These are phyloP conservation scores for Tritrichomonas foetus DNA, from an alignment of 208 protist genomes.

Conservation along the genomic window DNA sequence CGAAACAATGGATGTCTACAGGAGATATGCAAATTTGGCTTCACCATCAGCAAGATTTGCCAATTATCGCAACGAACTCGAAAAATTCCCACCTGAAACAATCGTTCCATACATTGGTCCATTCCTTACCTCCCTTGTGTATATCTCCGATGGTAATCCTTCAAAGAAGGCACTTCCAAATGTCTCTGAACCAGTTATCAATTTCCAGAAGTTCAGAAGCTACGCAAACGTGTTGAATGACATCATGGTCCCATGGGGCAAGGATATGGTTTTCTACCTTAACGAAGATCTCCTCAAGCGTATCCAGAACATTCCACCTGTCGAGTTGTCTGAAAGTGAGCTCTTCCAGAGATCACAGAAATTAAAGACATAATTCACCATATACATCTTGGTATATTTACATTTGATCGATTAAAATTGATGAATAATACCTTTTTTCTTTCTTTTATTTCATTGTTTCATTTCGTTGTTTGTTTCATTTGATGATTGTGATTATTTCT, in stretches of 20 bases:
- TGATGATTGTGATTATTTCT: too few relatives aligned
- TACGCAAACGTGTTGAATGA: background rate
- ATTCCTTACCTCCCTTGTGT: background rate
- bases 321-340: background rate
- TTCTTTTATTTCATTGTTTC: too few relatives aligned
- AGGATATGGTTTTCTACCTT: background rate
- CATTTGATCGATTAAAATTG: too few relatives aligned
- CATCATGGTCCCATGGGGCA: background rate
- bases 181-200: background rate
- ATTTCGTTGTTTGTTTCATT: too few relatives aligned
- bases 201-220: background rate
- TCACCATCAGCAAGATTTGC: background rate
- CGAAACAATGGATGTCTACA: background rate
- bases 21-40: background rate
- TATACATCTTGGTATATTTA: too few relatives aligned
- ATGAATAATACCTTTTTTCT: too few relatives aligned
- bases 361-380: too few relatives aligned
- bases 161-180: background rate
- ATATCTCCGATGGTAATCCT: background rate
- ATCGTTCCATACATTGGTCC: conserved; percentile 6
- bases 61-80: background rate
- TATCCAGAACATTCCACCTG: background rate
- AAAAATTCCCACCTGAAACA: background rate
- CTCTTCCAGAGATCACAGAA: background rate
- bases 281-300: background rate